A percentile compares a stretch with the other conserved stretches of the same genome.
Conservation (phyloP, 768 basidiomycete genomes). For the Basidioascus undulatus region DNA sequence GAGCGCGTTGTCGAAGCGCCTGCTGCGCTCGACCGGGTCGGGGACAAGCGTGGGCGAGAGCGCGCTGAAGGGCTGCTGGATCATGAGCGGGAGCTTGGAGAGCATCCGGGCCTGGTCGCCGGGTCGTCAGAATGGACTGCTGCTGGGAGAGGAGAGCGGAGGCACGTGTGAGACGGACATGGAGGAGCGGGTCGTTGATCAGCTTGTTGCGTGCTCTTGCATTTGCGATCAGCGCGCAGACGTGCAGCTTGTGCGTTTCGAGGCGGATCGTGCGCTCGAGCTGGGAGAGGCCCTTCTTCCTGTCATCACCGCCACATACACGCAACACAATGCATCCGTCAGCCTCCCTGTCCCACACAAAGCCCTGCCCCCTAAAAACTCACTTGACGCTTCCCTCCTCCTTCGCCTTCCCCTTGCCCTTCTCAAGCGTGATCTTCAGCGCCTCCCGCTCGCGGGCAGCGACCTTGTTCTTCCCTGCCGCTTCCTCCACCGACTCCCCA, state of each 20-base stretch:
- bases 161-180: constrained; percentile 28
- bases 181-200: constrained; percentile 58
- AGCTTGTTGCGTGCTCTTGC: constrained; percentile 53
- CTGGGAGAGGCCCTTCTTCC: constrained; percentile 2
- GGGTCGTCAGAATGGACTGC: not conserved
- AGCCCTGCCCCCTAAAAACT: not conserved
- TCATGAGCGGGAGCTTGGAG: constrained; percentile 52
- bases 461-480: not conserved
- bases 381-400: constrained; percentile 11
- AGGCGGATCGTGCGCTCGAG: constrained; percentile 48
- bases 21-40: constrained; percentile 53
- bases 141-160: not conserved
- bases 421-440: constrained; percentile 48
- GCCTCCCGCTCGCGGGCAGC: constrained; percentile 1
- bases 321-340: too few species aligned
- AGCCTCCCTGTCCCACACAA: too few species aligned
- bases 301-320: too few species aligned
- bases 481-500: not conserved
- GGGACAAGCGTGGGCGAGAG: constrained; percentile 63
- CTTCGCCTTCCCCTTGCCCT: constrained; percentile 18
- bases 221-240: constrained; percentile 51
- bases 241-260: constrained; percentile 72
- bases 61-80: constrained; percentile 56
- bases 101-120: constrained; percentile 73
- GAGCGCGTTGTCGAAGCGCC: constrained; percentile 65